Base-by-base conservation (phyloP, 768 basidiomycete genomes). In the Termitomyces sp. region DNA sequence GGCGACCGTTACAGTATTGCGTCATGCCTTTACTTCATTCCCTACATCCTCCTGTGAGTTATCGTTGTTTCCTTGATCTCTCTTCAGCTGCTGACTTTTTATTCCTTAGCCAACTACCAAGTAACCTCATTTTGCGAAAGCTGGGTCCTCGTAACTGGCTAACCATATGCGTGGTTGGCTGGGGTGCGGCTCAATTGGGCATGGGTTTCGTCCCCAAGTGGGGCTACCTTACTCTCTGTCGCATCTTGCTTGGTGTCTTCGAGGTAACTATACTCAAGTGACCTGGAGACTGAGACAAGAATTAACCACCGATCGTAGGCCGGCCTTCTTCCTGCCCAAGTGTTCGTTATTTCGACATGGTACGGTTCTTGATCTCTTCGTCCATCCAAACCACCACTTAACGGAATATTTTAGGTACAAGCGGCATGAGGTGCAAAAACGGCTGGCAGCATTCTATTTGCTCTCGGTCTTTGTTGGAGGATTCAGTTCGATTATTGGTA, bases 181-280 rank as follows among this genome's bases (percentile, higher is more conserved):
- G 77, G 75, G 76, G 75, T 18, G 64, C 66, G 12, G 70, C 73
- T 27, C 72, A 76, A 47, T 62, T 78, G 0, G 70, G 70, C 44
- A 76, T 77, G 75, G 75, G 72, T 2, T 77, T 73, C 56, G 70
- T 76, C 5, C 63, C 64, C 20, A 67, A 60, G 10, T 78, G 76
- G 76, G 60, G 65, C 4, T 65, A 66, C 48, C 66, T 79, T 15
- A 63, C 69, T 16, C 56, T 73, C 6, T 74, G 73, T 52, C 71
- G 75, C 42, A 63, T 75, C 32, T 60, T 77, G 35, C 65, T 78
- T 29, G 76, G 76, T 51, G 49, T 67, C 27, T 75, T 74, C 50
- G 77, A 76, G 70, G 74, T 72, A 54, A 60, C 59, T 32, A 9
- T 18, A 31, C 29, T 40, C 15, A 23, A 32, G 11, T 45, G 29